Base-by-base conservation (phyloP, 345 rosid genomes). In the Adansonia digitata region DNA sequence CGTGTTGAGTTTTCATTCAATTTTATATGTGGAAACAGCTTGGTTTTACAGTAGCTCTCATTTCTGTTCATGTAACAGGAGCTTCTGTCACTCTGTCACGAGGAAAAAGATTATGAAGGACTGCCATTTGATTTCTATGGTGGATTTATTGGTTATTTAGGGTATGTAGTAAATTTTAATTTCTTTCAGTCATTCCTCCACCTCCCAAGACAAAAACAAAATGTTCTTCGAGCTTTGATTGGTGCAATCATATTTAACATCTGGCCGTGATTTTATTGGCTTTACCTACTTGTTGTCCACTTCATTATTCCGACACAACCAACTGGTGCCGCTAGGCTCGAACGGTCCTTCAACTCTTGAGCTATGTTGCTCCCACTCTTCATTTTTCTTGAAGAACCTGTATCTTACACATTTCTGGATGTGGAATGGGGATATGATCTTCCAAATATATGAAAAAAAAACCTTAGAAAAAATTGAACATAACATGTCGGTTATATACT, bases 121-220 rank as follows among this genome's bases (percentile, higher is more conserved):
- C 76, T 95, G 71, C 99, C 99, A 53, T 95, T 95, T 81, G 91
- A 90, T 29, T 95, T 95, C 82, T 82, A 79, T 34, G 99, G 98
- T 82, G 99, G 99, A 84, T 95, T 81, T 84, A 78, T 95, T 37
- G 99, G 99, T 79, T 93, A 90, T 78, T 79, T 95, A 31, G 99
- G 99, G 97, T 93, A 89, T 51, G 92, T 82, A 76, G 14, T 74
- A 46, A 26, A 70, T 69, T 13, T 71, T 73, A 64, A 55, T 46
- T 57, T 81, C 57, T 31, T 70, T 43, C 22, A 0, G 11, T 37
- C 49, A 15, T 59, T 37, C 52, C 13, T 12, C 31, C 49, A 17
- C 18, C 52, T 22, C 4, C 27, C 2, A 14, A 39, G 11, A 22
- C 5, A 24, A 65, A 37, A 37, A n/a, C 2, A 37, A 37, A 37